phyloP scores from a whole-genome alignment of 116 monocot genomes.

The Papilionanthe hybrid region DNA sequence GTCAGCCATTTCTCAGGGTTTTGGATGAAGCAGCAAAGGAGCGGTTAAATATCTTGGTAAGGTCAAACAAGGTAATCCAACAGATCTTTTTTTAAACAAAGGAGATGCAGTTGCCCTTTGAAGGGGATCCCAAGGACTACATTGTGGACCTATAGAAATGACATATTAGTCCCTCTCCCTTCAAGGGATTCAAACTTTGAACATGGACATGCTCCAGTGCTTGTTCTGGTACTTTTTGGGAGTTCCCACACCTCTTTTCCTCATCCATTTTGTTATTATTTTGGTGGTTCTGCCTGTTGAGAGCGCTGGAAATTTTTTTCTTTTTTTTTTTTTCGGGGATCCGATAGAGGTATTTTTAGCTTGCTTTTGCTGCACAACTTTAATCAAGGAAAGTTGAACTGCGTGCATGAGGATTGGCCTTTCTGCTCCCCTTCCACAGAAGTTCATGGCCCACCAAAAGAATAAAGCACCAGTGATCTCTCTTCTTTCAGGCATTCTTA shows the following conservation, averaged over 20 bases:
- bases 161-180: not conserved
- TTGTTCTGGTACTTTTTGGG: slow-evolving; percentile 5
- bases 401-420: slow-evolving; percentile 8
- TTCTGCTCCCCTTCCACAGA: slow-evolving; percentile 12
- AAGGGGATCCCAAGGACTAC: slow-evolving; percentile 10
- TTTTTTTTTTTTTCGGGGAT: not conserved
- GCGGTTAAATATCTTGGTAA: slow-evolving; percentile 9
- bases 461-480: slow-evolving; percentile 19
- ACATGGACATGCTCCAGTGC: slow-evolving; percentile 1
- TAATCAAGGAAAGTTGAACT: not conserved
- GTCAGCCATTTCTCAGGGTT: slow-evolving; percentile 7
- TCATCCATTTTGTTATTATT: not conserved
- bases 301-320: not conserved
- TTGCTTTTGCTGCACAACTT: slow-evolving; percentile 11
- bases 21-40: slow-evolving; percentile 13
- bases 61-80: slow-evolving; percentile 34
- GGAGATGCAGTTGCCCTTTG: not conserved
- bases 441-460: slow-evolving; percentile 15
- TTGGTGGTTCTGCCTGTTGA: not conserved
- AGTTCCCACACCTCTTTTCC: not conserved
- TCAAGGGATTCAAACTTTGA: not conserved
- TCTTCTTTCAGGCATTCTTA: not conserved
- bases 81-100: slow-evolving; percentile 5
- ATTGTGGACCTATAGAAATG: slow-evolving; percentile 4
- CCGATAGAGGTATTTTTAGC: not conserved